Evolutionary conservation across 140 eudicot genomes (phyloP), one percentile per base, ranked within the genome.

Genomic region (Bidens hawaiensis): DNA sequence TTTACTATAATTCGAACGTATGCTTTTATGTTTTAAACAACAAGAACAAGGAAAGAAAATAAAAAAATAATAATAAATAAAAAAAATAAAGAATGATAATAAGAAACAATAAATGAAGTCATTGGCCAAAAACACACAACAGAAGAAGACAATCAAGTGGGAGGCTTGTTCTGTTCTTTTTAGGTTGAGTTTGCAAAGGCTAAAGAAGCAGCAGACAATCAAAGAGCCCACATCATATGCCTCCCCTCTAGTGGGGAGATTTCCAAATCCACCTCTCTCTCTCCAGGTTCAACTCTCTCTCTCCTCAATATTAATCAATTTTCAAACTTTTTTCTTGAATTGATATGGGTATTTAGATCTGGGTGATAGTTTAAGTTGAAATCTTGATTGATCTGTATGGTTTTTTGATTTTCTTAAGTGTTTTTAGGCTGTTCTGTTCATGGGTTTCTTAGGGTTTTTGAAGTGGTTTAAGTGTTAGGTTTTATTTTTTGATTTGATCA

Each of bases 321-420:
- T 26, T 47, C 23, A 6, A 21, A 22, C 23, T 14, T 26, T 22
- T 74, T 67, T 53, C 22, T 56, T 49, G 17, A 19, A 55, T 30
- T 19, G 18, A 28, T 38, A 25, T 40, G 21, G 53, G 56, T 65
- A 41, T 71, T 4, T 62, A 62, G 87, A 81, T 77, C 83, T 60
- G 87, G 69, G 59, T 58, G 24, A 63, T 75, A 26, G 46, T 58
- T 71, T 17, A 14, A 33, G n/a, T 40, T 61, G 41, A 74, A n/a
- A 70, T 49, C 22, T 75, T 68, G 23, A 46, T 63, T 68, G 77
- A 74, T 36, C 57, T 70, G 14, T 62, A n/a, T 56, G 50, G 0
- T 56, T 40, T 50, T 67, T 31, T n/a, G n/a, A n/a, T n/a, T n/a
- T n/a, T n/a, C n/a, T n/a, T n/a, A n/a, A n/a, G n/a, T n/a, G n/a